Percentiles rank a stretch among this genome's conserved stretches.
phyloP scores from a whole-genome alignment of 208 protist species.

The Acanthamoeba castellanii region DNA sequence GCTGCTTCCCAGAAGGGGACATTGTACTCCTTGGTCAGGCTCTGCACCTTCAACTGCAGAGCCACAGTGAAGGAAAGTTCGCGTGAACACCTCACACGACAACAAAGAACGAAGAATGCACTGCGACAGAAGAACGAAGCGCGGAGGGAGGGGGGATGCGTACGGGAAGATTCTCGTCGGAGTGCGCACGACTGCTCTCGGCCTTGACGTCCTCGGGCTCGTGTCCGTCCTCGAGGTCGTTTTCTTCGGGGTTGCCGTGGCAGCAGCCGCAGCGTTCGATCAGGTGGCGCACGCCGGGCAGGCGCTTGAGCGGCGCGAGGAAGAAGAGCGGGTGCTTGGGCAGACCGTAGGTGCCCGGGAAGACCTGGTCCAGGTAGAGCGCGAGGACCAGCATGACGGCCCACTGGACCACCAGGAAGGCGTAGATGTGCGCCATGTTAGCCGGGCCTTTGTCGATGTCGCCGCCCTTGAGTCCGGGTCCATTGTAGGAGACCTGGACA shows the following conservation, averaged over 20 bases:
- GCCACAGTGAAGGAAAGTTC: background rate
- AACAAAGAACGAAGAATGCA: background rate
- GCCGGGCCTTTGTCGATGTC: slow-evolving; percentile 1
- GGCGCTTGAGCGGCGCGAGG: slow-evolving; percentile 55
- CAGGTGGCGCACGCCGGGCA: background rate
- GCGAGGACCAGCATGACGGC: slow-evolving; percentile 17
- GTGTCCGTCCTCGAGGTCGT: slow-evolving; percentile 19
- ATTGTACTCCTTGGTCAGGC: slow-evolving; percentile 43
- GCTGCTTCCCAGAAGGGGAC: background rate
- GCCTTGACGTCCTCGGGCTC: background rate
- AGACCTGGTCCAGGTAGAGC: slow-evolving; percentile 62
- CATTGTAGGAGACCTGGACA: slow-evolving; percentile 19
- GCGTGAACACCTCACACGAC: background rate
- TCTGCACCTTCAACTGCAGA: slow-evolving; percentile 44
- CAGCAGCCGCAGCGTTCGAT: background rate
- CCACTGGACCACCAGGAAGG: slow-evolving; percentile 34
- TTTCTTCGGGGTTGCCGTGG: background rate
- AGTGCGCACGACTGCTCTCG: background rate
- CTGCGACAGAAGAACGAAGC: too few species aligned
- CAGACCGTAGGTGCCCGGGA: slow-evolving; percentile 53
- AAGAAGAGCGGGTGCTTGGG: slow-evolving; percentile 72
- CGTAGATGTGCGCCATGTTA: slow-evolving; percentile 15
- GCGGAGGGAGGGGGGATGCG: too few species aligned
- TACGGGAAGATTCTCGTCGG: slow-evolving; percentile 17
- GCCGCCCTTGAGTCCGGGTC: background rate